A percentile compares a stretch with the other conserved stretches of the same genome.
These are phyloP conservation scores for Ramaria rubella DNA, from an alignment of 768 basidiomycete genomes.

Conservation along the genomic window DNA sequence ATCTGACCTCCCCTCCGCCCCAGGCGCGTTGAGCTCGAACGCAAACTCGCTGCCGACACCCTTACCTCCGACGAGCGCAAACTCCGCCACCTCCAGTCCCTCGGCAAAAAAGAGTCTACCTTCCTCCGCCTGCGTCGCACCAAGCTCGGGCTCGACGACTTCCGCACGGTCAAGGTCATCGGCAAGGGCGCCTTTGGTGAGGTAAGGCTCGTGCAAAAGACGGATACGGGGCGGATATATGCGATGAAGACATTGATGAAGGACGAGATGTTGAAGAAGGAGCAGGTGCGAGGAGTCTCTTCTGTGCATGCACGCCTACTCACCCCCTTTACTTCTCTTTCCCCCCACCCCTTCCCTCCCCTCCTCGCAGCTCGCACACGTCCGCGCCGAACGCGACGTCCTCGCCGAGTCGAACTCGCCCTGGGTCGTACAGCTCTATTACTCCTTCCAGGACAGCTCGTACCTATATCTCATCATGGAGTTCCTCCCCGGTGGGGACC, in stretches of 20 bases:
- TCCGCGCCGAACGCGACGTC: constrained; percentile 95
- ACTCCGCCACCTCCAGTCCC: constrained; percentile 70
- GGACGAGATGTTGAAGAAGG: constrained; percentile 98
- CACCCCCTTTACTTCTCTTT: too few relatives aligned
- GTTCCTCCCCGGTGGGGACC: constrained; percentile 94
- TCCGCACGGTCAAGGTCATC: constrained; percentile 96
- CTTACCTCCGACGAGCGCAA: constrained; percentile 79
- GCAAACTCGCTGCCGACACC: constrained; percentile 62
- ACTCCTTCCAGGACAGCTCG: constrained; percentile 94
- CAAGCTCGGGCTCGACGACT: constrained; percentile 85
- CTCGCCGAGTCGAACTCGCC: constrained; percentile 90
- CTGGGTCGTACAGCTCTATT: constrained; percentile 96
- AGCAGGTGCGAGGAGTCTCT: constrained; percentile 60
- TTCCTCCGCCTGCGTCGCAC: constrained; percentile 86
- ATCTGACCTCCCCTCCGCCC: too few relatives aligned
- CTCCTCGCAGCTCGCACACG: constrained; percentile 94
- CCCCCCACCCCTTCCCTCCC: not conserved
- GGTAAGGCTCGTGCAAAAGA: constrained; percentile 92
- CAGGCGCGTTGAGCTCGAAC: constrained; percentile 85
- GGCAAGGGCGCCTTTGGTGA: constrained; percentile 99
- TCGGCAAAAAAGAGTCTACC: constrained; percentile 83
- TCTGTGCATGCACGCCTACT: not conserved
- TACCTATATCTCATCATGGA: constrained; percentile 99
- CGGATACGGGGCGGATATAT: constrained; percentile 95
- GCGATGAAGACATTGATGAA: constrained; percentile 98